Conservation (phyloP, 2,329 filamentous ascomycete species). For the Echinosphaeria canescens region DNA sequence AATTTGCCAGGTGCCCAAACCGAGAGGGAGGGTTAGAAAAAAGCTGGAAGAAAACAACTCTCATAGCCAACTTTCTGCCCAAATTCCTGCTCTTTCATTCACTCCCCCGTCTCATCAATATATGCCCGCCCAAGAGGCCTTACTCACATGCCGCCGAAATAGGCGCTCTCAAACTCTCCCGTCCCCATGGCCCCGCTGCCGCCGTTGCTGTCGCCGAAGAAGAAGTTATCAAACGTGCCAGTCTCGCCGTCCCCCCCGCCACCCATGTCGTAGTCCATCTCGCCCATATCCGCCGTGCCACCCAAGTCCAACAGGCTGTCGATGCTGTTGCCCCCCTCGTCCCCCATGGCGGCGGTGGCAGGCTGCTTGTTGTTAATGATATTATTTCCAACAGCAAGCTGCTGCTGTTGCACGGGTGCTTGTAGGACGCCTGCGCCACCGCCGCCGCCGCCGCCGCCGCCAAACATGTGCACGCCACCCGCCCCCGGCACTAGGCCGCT, state of each 20-base stretch:
- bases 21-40: no score
- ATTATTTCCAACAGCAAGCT: no score
- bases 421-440: no score
- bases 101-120: no score
- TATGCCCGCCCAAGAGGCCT: no score
- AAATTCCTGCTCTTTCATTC: no score
- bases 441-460: neutral
- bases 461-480: constrained; percentile 9
- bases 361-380: constrained; percentile 1
- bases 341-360: neutral
- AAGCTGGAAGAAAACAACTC: no score
- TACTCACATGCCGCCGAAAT: no score
- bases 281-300: constrained; percentile 14
- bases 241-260: constrained; percentile 12
- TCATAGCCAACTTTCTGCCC: no score
- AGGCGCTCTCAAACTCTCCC: constrained; percentile 22
- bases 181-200: constrained; percentile 17
- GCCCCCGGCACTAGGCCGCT: constrained; percentile 1
- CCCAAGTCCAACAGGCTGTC: constrained; percentile 26
- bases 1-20: no score
- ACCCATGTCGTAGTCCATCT: constrained; percentile 17
- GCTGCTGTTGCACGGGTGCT: no score
- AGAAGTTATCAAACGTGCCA: constrained; percentile 26
- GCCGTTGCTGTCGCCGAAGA: constrained; percentile 19
- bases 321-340: constrained; percentile 12